Percentiles rank a stretch among this genome's conserved stretches.
Evolutionary conservation across 2,329 filamentous ascomycete genomes (phyloP).

Genomic region (Fusarium sambucinum): DNA sequence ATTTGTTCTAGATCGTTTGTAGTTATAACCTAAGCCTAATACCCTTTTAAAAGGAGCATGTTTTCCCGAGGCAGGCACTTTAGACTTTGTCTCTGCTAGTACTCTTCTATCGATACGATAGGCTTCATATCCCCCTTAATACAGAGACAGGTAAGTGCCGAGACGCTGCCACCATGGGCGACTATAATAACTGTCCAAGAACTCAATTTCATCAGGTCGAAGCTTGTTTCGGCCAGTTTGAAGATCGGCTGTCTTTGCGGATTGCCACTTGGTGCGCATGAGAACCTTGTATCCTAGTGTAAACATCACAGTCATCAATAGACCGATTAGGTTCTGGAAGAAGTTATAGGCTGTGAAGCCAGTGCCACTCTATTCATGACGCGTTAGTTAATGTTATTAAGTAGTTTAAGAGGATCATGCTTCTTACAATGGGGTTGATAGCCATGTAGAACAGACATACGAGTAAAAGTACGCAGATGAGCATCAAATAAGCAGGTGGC

Average conservation of each 20-base stretch:
- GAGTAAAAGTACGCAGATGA: constrained; percentile 16
- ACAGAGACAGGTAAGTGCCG: neutral
- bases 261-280: constrained; percentile 29
- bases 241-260: constrained; percentile 16
- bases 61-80: neutral
- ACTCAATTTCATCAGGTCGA: neutral
- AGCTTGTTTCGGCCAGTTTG: neutral
- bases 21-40: too few relatives aligned
- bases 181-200: neutral
- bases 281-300: constrained; percentile 28
- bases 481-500: constrained; percentile 21
- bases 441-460: constrained; percentile 18
- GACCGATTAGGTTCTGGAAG: constrained; percentile 31
- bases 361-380: neutral
- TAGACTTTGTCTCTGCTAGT: neutral
- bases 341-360: constrained; percentile 30
- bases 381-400: neutral
- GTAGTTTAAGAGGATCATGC: fast-evolving
- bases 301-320: constrained; percentile 26
- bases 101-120: too few relatives aligned
- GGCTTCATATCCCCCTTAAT: neutral
- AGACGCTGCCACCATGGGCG: neutral
- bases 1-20: neutral
- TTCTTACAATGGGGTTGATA: constrained; percentile 20
- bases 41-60: neutral